Evolutionary conservation across 352 stramenopile species (phyloP), one percentile per base, ranked within the genome.

Genomic region (Pythium aquatile): DNA sequence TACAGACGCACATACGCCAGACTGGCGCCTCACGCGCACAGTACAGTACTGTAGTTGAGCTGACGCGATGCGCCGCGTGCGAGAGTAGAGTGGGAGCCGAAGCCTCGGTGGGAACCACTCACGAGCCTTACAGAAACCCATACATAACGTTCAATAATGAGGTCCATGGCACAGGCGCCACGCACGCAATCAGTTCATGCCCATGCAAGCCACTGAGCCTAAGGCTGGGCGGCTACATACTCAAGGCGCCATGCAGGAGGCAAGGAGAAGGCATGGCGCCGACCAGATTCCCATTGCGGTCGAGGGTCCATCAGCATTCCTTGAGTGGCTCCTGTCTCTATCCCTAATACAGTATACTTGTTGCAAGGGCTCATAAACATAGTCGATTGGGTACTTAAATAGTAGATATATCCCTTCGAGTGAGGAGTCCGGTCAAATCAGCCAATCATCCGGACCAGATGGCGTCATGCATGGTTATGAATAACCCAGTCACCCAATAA

Each of bases 401-500:
- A 44, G 37, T 16, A 11, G 16, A 17, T 17, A 9, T 44, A 11
- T 3, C 16, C 2, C 8, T 17, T 9, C 37, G 4, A 24, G 40
- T 20, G 40, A 48, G 40, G 40, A 48, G 40, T 26, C 40, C 17
- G 13, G 6, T 48, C 44, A 51, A 51, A n/a, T 51, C 44, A 51
- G 44, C 44, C 44, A 51, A 51, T 24, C 44, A 29, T n/a, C 44
- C 44, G 29, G 44, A 51, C 44, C 44, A 51, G 44, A 51, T 51
- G 44, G 44, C 44, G 40, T 0, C 32, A 35, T 24, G 20, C 20
- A 24, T 24, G 20, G 20, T 24, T 24, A 24, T 37, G 32, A 14
- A 2, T 7, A 14, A 11, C 44, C 8, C 20, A 13, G 14, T 13
- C 26, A 32, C 35, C 24, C 35, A 61, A 52, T 40, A 4, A 39